A percentile compares a stretch with the other conserved stretches of the same genome.
Evolutionary conservation across 73 alveolate species (phyloP).

Genomic region (Blepharisma japonicum): DNA sequence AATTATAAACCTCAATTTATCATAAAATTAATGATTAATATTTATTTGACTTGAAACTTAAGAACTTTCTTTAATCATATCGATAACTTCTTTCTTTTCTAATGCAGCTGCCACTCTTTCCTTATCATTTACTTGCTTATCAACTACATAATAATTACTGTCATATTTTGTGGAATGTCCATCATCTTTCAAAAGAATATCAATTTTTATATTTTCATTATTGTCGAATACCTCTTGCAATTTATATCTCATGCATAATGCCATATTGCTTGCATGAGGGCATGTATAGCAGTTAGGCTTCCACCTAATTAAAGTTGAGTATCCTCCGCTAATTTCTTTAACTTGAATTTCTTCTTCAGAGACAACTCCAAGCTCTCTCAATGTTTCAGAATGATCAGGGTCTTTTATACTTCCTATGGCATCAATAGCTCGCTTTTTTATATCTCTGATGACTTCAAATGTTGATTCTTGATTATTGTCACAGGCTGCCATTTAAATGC

Average conservation of each 20-base stretch:
- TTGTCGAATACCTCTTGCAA: neutral
- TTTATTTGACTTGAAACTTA: neutral
- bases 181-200: constrained; percentile 31
- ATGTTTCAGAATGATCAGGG: constrained; percentile 39
- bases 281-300: constrained; percentile 46
- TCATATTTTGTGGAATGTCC: constrained; percentile 7
- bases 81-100: constrained; percentile 32
- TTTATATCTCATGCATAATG: constrained; percentile 38
- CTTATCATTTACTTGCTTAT: constrained; percentile 50
- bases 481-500: too few relatives aligned
- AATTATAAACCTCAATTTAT: too few relatives aligned
- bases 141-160: constrained; percentile 34
- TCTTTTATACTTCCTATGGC: constrained; percentile 39
- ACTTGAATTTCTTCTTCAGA: constrained; percentile 37
- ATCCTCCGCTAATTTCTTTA: neutral
- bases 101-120: constrained; percentile 57
- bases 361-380: constrained; percentile 38
- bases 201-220: constrained; percentile 27
- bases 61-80: constrained; percentile 5
- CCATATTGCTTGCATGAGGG: constrained; percentile 42
- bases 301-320: constrained; percentile 26
- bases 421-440: constrained; percentile 2
- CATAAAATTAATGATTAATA: too few relatives aligned
- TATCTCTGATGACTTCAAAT: neutral
- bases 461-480: too few relatives aligned